Base-by-base conservation (phyloP, 164 flowering plant genomes). In the Brasenia schreberi region DNA sequence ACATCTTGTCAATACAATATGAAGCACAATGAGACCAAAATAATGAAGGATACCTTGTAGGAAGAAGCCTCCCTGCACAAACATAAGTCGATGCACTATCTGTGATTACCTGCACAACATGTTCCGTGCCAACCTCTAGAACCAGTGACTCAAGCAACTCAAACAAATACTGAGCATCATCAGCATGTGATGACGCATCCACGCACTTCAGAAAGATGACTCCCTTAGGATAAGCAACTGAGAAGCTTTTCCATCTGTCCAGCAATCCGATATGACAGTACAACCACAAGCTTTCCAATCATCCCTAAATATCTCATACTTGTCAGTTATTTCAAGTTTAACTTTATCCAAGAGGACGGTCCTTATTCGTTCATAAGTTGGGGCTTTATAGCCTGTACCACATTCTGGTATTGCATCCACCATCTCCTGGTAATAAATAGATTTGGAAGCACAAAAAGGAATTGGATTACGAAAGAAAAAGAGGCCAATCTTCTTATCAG, bases 11-110 rank as follows among this genome's bases (percentile, higher is more conserved):
- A 67, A 89, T 72, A 69, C 89, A 87, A 79, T 77, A 71, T 43
- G 90, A 78, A 63, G 90, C 96, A 82, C 92, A 89, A 19, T 90
- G 88, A 61, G 85, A 77, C 86, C 90, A 87, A 69, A 85, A 89
- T 67, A 89, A 59, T 33, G 89, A 73, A 64, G 72, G 70, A 63
- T 84, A 83, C 73, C 80, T 84, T 42, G 80, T 65, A 81, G 81
- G 80, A 18, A 89, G 80, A 71, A 81, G 83, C 77, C 81, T 81
- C 63, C 89, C 90, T 1, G 87, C 90, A 75, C 73, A 73, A 61
- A 77, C 75, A 76, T 77, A 83, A 78, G 77, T 76, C 18, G 80
- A 77, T 19, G 79, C 69, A 66, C 76, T 69, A 75, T 84, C 85
- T 4, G 92, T 87, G 66, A 89, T 76, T 45, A 89, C 83, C 76